Conservation (phyloP, 2,329 filamentous ascomycete genomes). For the Pseudodiploospora longispora region DNA sequence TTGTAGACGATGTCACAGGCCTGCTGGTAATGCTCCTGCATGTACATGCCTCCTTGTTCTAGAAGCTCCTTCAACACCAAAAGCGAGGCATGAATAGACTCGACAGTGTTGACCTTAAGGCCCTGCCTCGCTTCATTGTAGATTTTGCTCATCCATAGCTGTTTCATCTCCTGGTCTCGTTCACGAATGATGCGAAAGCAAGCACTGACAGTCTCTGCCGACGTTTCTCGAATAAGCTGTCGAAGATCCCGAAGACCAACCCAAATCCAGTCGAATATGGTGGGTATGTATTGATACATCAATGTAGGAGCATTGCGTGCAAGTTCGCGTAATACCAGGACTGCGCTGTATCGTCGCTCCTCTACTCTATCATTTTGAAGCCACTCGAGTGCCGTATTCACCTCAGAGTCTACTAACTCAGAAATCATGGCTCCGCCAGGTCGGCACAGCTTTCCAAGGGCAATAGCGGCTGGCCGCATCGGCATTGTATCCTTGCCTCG, state of each 20-base stretch:
- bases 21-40: slow-evolving; percentile 90
- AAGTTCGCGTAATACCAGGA: slow-evolving; percentile 82
- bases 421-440: slow-evolving; percentile 91
- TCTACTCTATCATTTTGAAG: slow-evolving; percentile 91
- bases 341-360: slow-evolving; percentile 85
- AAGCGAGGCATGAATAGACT: slow-evolving; percentile 88
- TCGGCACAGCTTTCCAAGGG: slow-evolving; percentile 81
- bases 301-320: slow-evolving; percentile 89
- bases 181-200: slow-evolving; percentile 95
- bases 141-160: slow-evolving; percentile 83
- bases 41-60: slow-evolving; percentile 95
- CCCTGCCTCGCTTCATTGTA: slow-evolving; percentile 78
- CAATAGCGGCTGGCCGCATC: slow-evolving; percentile 83
- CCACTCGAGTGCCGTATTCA: slow-evolving; percentile 94
- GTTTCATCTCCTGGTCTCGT: slow-evolving; percentile 79
- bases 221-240: slow-evolving; percentile 84
- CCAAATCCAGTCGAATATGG: slow-evolving; percentile 95
- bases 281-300: slow-evolving; percentile 91
- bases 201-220: slow-evolving; percentile 85
- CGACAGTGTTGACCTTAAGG: slow-evolving; percentile 71
- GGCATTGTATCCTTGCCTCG: slow-evolving; percentile 85
- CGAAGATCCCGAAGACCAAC: slow-evolving; percentile 83
- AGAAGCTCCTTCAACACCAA: slow-evolving; percentile 88
- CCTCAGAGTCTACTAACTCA: slow-evolving; percentile 91
- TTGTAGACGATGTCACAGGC: slow-evolving; percentile 88